A percentile compares a stretch with the other conserved stretches of the same genome.
phyloP scores from a whole-genome alignment of 2,329 filamentous ascomycete genomes.

The Myriosclerotinia duriaeana region DNA sequence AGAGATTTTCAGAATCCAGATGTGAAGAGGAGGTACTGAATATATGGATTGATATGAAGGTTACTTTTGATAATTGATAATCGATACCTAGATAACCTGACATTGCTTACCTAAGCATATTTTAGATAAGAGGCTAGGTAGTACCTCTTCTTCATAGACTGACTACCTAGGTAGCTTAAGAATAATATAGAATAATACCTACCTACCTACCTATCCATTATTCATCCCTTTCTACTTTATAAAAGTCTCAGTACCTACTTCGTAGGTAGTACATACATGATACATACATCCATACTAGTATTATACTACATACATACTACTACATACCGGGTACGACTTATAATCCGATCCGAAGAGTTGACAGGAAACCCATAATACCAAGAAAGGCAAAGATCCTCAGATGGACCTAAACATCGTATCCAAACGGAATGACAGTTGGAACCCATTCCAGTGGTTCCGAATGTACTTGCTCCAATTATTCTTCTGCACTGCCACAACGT shows the following conservation, averaged over 20 bases:
- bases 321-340: too few species aligned
- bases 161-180: too few species aligned
- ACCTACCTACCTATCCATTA: too few species aligned
- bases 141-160: too few species aligned
- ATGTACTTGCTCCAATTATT: background rate
- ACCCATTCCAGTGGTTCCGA: constrained; percentile 12
- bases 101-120: too few species aligned
- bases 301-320: too few species aligned
- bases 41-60: constrained; percentile 5
- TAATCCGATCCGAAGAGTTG: background rate
- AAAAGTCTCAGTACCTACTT: too few species aligned
- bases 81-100: background rate
- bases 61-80: background rate
- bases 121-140: too few species aligned
- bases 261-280: too few species aligned
- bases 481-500: background rate
- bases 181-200: too few species aligned
- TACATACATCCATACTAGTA: too few species aligned
- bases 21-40: background rate
- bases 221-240: too few species aligned
- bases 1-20: background rate
- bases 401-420: background rate
- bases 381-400: background rate
- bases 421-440: background rate
- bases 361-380: background rate